Conservation (phyloP, 495 filamentous ascomycete species). For the Aspergillus biplanus region DNA sequence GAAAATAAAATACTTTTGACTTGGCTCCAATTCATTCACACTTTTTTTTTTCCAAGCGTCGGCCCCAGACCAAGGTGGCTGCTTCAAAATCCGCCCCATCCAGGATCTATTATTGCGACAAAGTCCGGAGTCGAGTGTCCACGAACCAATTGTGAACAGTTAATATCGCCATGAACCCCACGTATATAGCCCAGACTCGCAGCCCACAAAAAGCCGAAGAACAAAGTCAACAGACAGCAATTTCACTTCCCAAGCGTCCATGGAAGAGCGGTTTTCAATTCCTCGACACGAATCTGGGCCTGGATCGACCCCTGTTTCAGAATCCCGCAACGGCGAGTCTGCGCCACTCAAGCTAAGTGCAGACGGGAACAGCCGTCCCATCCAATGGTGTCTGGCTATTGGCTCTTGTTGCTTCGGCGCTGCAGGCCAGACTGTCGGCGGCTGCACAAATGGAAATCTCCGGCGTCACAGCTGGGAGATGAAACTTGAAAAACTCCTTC, state of each 20-base stretch:
- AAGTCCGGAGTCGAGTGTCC: no score
- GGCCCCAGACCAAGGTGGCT: neutral
- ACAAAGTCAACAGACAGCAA: no score
- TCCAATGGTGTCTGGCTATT: neutral
- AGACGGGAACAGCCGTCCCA: conserved; percentile 4
- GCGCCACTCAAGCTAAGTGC: conserved; percentile 6
- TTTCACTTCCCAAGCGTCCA: no score
- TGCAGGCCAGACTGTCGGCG: neutral
- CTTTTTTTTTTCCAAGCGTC: neutral
- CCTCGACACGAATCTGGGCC: neutral
- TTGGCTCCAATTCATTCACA: neutral
- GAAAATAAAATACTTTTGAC: neutral
- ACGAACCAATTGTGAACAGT: no score
- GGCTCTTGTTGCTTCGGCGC: neutral
- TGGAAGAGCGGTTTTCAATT: no score
- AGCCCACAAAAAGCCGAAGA: no score
- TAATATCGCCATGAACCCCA: no score
- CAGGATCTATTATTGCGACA: neutral
- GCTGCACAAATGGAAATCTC: conserved; percentile 2
- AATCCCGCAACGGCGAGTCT: conserved; percentile 5
- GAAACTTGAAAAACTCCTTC: neutral
- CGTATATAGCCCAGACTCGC: no score
- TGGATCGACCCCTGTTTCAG: conserved; percentile 3
- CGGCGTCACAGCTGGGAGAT: neutral
- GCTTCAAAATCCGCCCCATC: neutral